Conservation (phyloP, 139 green algal genomes). For the Coelastrella sp. region DNA sequence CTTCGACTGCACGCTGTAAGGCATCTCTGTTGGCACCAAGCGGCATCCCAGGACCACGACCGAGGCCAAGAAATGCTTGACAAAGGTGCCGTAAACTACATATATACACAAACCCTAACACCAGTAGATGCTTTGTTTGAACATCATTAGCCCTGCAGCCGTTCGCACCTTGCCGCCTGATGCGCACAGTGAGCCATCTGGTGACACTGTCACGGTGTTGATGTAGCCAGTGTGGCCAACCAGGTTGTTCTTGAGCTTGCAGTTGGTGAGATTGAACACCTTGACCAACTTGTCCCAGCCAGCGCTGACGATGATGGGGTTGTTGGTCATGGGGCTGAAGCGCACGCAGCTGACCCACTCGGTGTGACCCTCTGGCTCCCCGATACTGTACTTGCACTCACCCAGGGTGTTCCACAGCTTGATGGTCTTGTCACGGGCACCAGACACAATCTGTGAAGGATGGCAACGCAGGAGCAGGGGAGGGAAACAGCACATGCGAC, state of each 20-base stretch:
- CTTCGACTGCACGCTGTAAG: background rate
- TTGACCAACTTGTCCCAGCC: constrained; percentile 99
- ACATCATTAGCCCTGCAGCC: background rate
- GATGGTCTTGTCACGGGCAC: constrained; percentile 96
- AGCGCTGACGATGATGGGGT: constrained; percentile 98
- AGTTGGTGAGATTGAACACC: constrained; percentile 98
- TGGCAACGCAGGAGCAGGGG: background rate
- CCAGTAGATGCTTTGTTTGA: background rate
- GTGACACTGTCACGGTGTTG: constrained; percentile 98
- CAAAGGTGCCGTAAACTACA: constrained; percentile 28
- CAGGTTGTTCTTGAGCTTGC: constrained; percentile 98
- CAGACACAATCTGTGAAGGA: constrained; percentile 95
- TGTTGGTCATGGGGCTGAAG: constrained; percentile 96
- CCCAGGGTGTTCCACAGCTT: constrained; percentile 99
- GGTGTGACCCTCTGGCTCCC: constrained; percentile 94
- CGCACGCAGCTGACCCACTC: constrained; percentile 97
- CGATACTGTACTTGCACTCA: constrained; percentile 99
- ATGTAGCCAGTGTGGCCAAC: constrained; percentile 96
- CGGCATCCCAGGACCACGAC: constrained; percentile 44
- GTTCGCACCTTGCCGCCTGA: constrained; percentile 90
- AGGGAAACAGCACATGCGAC: background rate
- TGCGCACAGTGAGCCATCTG: constrained; percentile 99
- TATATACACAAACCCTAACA: background rate
- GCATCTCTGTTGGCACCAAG: constrained; percentile 44
- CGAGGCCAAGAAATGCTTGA: constrained; percentile 47